phyloP scores from a whole-genome alignment of 2,329 filamentous ascomycete species.

The Aphanoascus verrucosus region DNA sequence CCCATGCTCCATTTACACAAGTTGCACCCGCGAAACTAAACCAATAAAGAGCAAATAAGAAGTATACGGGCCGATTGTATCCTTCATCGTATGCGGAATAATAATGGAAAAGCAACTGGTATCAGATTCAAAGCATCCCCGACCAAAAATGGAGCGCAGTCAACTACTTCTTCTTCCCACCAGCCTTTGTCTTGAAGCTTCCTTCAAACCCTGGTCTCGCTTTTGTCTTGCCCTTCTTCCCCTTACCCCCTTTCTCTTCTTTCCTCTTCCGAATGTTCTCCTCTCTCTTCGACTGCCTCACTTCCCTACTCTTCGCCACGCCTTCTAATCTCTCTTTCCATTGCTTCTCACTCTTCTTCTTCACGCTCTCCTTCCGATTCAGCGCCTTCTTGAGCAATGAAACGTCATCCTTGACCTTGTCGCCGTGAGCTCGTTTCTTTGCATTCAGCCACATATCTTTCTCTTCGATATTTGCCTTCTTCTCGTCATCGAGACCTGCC shows the following conservation, averaged over 20 bases:
- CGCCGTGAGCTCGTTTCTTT: constrained; percentile 76
- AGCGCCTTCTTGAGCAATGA: constrained; percentile 82
- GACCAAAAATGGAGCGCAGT: background rate
- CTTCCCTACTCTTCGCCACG: constrained; percentile 64
- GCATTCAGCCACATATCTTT: constrained; percentile 93
- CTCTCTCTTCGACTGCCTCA: constrained; percentile 71
- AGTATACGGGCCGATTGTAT: background rate
- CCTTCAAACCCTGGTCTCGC: constrained; percentile 60
- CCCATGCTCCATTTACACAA: background rate
- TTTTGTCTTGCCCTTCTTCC: constrained; percentile 40
- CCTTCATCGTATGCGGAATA: background rate
- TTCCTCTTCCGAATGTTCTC: constrained; percentile 64
- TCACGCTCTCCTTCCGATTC: constrained; percentile 80
- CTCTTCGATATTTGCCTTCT: constrained; percentile 76
- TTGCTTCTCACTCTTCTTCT: constrained; percentile 84
- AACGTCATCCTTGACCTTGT: constrained; percentile 79
- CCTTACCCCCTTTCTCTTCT: constrained; percentile 58
- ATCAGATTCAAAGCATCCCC: background rate
- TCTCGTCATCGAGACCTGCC: constrained; percentile 61
- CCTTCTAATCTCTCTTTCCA: constrained; percentile 66
- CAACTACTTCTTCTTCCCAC: constrained; percentile 33
- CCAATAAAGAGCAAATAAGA: background rate
- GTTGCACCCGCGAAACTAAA: background rate
- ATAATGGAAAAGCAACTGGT: background rate
- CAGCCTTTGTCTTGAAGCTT: constrained; percentile 50